Base-by-base conservation (phyloP, 768 basidiomycete species). In the Lactifluus rugatus region DNA sequence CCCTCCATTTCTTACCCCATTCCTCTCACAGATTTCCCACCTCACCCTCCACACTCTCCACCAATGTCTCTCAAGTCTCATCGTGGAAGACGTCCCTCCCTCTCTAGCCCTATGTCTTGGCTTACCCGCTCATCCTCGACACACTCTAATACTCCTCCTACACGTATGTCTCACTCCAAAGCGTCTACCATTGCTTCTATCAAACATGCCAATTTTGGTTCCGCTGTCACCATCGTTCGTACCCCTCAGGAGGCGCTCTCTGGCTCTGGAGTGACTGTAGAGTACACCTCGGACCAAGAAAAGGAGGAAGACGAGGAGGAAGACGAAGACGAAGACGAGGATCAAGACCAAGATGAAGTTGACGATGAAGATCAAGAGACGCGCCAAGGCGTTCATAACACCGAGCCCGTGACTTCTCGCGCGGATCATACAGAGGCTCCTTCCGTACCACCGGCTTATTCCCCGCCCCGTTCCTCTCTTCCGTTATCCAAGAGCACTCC, bases 181-280 rank as follows among this genome's bases (percentile, higher is more conserved):
- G 56, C 72, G 7, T 61, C 68, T 8, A 69, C 45, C 59, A 17
- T 74, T 5, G 72, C 74, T 11, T 66, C 66, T 4, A 54, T 73
- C 31, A 44, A 81, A 13, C 75, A 70, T 44, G 81, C 81, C 2
- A 69, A 73, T 3, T 77, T 88, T 19, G 88, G 86, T n/a, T 67
- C 78, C 19, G 87, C 89, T 41, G 89, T 89, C 14, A 84, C 77
- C 1, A 74, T 92, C 31, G 89, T 91, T 37, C 76, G 83, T 56
- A 91, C 89, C 0, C 89, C 89, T 8, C 82, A 85, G 62, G 89
- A 92, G 55, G 89, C 89, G 21, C 73, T 92, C 31, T 73, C 69
- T 28, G 68, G 72, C 48, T 59, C 74, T 21, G 57, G 61, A 32
- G 61, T 48, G 44, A 21, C 56, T n/a, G 39, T 62, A 13, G 53